Conservation (phyloP, 192 early-diverging fungal species). For the Physocladia obscura region DNA sequence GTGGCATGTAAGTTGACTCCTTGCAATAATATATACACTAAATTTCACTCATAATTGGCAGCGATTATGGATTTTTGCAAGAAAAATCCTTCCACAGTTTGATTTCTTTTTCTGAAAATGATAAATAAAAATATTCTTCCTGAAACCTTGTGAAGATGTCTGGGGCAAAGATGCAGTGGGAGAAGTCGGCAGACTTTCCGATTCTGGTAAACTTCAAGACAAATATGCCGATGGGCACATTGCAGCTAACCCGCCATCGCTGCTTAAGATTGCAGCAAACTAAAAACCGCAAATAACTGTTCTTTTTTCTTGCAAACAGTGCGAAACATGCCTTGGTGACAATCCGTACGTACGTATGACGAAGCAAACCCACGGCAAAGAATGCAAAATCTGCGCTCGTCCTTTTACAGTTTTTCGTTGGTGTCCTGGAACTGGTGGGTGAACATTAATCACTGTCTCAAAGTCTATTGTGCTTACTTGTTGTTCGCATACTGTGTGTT, state of each 20-base stretch:
- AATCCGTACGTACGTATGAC: conserved; percentile 98
- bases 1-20: conserved; percentile 27
- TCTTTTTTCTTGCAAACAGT: no score
- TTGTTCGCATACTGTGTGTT: no score
- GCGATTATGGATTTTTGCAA: no score
- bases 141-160: conserved; percentile 2
- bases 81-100: no score
- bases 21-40: no score
- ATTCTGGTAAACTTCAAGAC: conserved; percentile 6
- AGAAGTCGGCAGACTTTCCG: conserved; percentile 28
- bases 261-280: no score
- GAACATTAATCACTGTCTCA: no score
- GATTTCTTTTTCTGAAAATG: neutral
- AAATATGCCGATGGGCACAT: no score
- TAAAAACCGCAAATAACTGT: no score
- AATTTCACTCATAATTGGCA: no score
- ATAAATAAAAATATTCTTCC: neutral
- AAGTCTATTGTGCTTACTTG: no score
- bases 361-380: conserved; percentile 47
- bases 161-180: conserved; percentile 31
- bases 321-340: conserved; percentile 95
- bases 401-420: conserved; percentile 97
- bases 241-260: no score
- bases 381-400: conserved; percentile 81
- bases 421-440: conserved; percentile 75